Percentiles rank a stretch among this genome's conserved stretches.
phyloP scores from a whole-genome alignment of 352 stramenopile species.

The Globisporangium yorkense region DNA sequence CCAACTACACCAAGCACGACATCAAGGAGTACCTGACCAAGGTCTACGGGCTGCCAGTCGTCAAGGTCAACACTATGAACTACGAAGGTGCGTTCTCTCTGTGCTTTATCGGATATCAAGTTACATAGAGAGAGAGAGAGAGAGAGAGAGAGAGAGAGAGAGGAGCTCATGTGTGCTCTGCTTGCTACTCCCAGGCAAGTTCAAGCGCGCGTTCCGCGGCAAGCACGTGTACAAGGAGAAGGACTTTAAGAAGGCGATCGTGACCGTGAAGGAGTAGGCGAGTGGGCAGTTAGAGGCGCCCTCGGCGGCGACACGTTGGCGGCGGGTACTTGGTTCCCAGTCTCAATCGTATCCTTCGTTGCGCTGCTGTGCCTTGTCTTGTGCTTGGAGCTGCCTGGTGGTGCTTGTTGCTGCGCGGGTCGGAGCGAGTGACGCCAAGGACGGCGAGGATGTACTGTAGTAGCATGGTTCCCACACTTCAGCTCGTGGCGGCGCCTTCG shows the following conservation, averaged over 20 bases:
- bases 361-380: not conserved
- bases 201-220: slow-evolving; percentile 83
- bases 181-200: slow-evolving; percentile 57
- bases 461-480: too few species aligned
- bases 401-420: too few species aligned
- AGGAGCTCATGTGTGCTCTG: not conserved
- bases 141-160: not conserved
- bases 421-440: too few species aligned
- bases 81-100: slow-evolving; percentile 77
- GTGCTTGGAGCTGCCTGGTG: too few species aligned
- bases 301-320: too few species aligned
- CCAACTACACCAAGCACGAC: slow-evolving; percentile 96
- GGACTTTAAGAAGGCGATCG: slow-evolving; percentile 91
- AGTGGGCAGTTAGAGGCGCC: not conserved
- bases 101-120: not conserved
- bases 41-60: slow-evolving; percentile 93
- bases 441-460: too few species aligned
- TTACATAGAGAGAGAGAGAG: too few species aligned
- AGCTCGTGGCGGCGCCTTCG: not conserved
- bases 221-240: slow-evolving; percentile 90
- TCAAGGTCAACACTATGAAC: slow-evolving; percentile 94
- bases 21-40: slow-evolving; percentile 97
- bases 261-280: slow-evolving; percentile 80
- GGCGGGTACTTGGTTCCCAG: too few species aligned
- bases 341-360: not conserved